Evolutionary conservation across 164 flowering plant species (phyloP).

Genomic region (Brasenia schreberi): DNA sequence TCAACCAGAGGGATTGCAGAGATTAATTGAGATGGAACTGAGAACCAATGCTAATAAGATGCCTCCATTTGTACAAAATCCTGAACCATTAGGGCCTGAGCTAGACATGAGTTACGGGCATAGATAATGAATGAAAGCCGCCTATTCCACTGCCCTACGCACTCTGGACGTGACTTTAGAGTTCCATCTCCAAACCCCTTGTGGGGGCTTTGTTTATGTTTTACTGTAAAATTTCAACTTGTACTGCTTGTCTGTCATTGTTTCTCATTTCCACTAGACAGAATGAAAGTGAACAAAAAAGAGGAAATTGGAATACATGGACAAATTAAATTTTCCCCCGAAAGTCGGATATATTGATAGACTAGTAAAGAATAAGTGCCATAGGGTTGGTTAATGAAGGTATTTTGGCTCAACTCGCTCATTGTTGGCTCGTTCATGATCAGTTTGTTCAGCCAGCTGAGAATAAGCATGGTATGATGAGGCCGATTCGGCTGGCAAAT

Average conservation of each 20-base stretch:
- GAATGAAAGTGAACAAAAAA: no score
- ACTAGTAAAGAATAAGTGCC: no score
- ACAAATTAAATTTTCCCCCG: no score
- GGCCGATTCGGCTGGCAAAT: no score
- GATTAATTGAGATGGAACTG: slow-evolving; percentile 62
- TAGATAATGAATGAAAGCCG: slow-evolving; percentile 2
- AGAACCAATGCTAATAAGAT: slow-evolving; percentile 55
- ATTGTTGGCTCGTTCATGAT: no score
- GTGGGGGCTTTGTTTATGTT: background rate
- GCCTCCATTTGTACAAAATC: slow-evolving; percentile 28
- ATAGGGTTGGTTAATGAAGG: no score
- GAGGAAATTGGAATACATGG: no score
- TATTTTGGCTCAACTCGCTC: no score
- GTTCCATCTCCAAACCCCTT: background rate
- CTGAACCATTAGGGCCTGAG: slow-evolving; percentile 35
- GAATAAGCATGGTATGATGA: no score
- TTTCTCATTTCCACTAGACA: background rate
- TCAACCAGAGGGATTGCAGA: slow-evolving; percentile 61
- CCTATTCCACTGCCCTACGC: background rate
- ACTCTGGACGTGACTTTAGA: background rate
- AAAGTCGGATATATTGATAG: no score
- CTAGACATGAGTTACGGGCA: slow-evolving; percentile 55
- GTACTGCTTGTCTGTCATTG: background rate
- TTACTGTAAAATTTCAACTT: background rate
- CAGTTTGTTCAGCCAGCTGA: no score